Conservation (phyloP, 2,329 filamentous ascomycete species). For the Ascosphaera pollenicola region DNA sequence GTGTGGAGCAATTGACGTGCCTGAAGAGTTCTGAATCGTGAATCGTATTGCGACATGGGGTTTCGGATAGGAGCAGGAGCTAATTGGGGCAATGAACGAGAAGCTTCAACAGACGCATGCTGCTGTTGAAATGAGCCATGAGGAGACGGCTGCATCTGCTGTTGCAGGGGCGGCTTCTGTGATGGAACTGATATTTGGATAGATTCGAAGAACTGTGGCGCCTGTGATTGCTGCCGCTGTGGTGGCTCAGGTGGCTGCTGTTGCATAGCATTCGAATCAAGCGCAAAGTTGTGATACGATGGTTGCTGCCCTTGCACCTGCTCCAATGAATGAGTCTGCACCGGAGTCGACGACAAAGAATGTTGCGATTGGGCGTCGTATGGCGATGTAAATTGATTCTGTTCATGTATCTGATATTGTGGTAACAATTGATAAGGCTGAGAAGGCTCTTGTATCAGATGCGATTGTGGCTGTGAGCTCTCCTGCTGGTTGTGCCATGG, state of each 20-base stretch:
- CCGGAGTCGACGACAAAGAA: neutral
- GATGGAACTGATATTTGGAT: neutral
- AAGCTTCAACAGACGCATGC: neutral
- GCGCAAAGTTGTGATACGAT: neutral
- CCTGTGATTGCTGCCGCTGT: neutral
- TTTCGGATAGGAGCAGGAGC: neutral
- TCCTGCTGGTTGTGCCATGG: constrained; percentile 13
- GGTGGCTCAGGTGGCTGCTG: neutral
- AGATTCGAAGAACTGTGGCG: neutral
- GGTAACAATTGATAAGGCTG: constrained; percentile 10
- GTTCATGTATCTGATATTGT: constrained; percentile 11
- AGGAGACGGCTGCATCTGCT: neutral
- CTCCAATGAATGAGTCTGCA: neutral
- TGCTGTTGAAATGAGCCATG: neutral
- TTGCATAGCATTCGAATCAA: neutral
- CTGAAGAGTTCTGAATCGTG: neutral
- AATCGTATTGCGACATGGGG: neutral
- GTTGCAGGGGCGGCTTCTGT: neutral
- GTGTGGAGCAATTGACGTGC: neutral
- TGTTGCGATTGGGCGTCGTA: constrained; percentile 3
- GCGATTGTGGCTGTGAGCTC: constrained; percentile 9
- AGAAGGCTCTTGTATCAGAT: constrained; percentile 1
- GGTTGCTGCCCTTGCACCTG: neutral
- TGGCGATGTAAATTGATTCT: constrained; percentile 1
- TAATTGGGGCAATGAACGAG: neutral